A percentile compares a stretch with the other conserved stretches of the same genome.
phyloP scores from a whole-genome alignment of 1,284 basidiomycete genomes.

The Spongispora temasekensis region DNA sequence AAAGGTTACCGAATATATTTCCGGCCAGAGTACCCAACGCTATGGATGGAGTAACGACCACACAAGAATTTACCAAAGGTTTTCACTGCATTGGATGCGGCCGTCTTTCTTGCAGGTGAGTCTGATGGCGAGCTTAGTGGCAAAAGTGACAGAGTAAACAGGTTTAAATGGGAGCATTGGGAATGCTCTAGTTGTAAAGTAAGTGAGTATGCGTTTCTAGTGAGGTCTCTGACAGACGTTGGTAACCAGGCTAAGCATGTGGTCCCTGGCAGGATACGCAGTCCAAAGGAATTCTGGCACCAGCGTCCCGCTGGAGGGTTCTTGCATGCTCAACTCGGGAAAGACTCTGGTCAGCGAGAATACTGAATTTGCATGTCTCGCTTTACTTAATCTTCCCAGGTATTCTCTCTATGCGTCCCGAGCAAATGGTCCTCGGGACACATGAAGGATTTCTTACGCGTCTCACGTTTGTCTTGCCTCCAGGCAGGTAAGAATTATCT shows the following conservation, averaged over 20 bases:
- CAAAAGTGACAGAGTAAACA: conserved; percentile 29
- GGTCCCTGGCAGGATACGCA: conserved; percentile 26
- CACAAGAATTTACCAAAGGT: conserved; percentile 60
- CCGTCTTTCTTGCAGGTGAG: conserved; percentile 68
- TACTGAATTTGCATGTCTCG: background rate
- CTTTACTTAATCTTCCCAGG: conserved; percentile 25
- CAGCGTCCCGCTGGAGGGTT: conserved; percentile 30
- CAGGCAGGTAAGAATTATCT: conserved; percentile 40
- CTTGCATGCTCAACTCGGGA: conserved; percentile 33
- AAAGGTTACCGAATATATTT: conserved; percentile 36
- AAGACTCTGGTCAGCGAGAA: conserved; percentile 27
- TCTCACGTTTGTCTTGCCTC: conserved; percentile 51
- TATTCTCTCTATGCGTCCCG: conserved; percentile 29
- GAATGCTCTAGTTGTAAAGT: conserved; percentile 56
- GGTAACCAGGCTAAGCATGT: conserved; percentile 12
- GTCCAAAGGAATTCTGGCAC: conserved; percentile 46
- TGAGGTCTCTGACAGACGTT: conserved; percentile 2
- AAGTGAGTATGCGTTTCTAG: conserved; percentile 7
- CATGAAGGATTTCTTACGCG: conserved; percentile 35
- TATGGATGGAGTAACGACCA: conserved; percentile 45
- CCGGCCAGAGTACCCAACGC: conserved; percentile 30
- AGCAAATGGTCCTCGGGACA: conserved; percentile 31
- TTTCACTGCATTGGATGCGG: conserved; percentile 70
- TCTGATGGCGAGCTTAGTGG: conserved; percentile 1
- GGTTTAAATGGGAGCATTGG: conserved; percentile 73